Conservation (phyloP, 2,329 filamentous ascomycete species). For the Stachybotrys chartarum region DNA sequence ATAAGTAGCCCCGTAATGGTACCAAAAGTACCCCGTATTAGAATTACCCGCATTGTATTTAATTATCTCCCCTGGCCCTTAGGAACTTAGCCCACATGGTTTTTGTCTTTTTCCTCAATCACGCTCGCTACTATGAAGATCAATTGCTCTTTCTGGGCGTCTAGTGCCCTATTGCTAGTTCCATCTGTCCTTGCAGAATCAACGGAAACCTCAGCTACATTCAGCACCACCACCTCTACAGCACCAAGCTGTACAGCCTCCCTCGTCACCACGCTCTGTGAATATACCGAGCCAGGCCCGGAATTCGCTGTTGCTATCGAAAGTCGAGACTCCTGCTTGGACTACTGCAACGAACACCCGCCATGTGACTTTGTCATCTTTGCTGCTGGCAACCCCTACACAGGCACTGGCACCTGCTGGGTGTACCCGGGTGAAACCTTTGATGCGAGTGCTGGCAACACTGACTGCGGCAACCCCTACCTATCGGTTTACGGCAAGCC, state of each 20-base stretch:
- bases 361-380: constrained; percentile 23
- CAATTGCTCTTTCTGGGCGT: constrained; percentile 11
- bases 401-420: constrained; percentile 19
- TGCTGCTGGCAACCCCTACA: constrained; percentile 15
- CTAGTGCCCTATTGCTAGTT: constrained; percentile 11
- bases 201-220: constrained; percentile 8
- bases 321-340: constrained; percentile 15
- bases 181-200: constrained; percentile 9
- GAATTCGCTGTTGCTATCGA: constrained; percentile 13
- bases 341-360: constrained; percentile 19
- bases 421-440: constrained; percentile 18
- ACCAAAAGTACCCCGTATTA: too few species aligned
- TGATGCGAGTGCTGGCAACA: constrained; percentile 12
- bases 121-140: constrained; percentile 14
- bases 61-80: too few species aligned
- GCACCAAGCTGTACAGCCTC: constrained; percentile 16
- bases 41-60: too few species aligned
- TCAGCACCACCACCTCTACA: constrained; percentile 11
- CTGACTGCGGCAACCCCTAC: constrained; percentile 7
- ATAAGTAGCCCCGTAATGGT: too few species aligned
- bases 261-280: constrained; percentile 17
- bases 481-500: constrained; percentile 16
- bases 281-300: constrained; percentile 13
- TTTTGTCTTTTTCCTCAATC: too few species aligned
- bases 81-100: too few species aligned